Base-by-base conservation (phyloP, 345 rosid species). In the Bruguiera parviflora region DNA sequence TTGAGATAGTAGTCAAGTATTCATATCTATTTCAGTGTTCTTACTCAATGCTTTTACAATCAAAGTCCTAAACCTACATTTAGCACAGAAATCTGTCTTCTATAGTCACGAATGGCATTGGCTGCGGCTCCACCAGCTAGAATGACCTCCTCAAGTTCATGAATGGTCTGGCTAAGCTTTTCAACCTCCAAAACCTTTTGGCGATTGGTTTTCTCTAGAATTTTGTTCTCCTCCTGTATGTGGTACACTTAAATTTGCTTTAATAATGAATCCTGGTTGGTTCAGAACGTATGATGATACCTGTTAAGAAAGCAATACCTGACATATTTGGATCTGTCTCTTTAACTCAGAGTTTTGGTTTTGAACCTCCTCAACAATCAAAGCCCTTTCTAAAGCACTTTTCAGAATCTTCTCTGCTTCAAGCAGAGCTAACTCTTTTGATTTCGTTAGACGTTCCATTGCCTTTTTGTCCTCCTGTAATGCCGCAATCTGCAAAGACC, bases 341-440 rank as follows among this genome's bases (percentile, higher is more conserved):
- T 77, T 85, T 72, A 95, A 81, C 71, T 95, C 97, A 51, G 78
- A 90, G 86, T 95, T 95, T 20, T 87, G 96, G 79, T 95, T 95
- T 64, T 95, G 99, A 61, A 92, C 94, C 67, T 95, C 96, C 78
- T 95, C 99, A 60, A 95, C 99, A 11, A 92, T 87, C 53, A 95
- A 75, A 72, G 89, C 97, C 73, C 99, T 87, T 70, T 95, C 99
- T 22, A 95, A 80, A 20, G 99, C 93, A 63, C 96, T 90, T 72
- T 66, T 71, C 76, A 95, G 68, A 58, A 95, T 95, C 67, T 77
- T 79, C 84, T 92, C 99, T 47, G 99, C 98, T 83, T 95, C 99
- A 20, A 95, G 83, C 73, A 95, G 79, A 32, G 99, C 96, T 0
- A 70, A 66, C 68, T 90, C 96, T 79, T 95, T 95, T 5, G 99